A percentile compares a stretch with the other conserved stretches of the same genome.
Evolutionary conservation across 768 basidiomycete genomes (phyloP).

Genomic region (Suillus subalutaceus): DNA sequence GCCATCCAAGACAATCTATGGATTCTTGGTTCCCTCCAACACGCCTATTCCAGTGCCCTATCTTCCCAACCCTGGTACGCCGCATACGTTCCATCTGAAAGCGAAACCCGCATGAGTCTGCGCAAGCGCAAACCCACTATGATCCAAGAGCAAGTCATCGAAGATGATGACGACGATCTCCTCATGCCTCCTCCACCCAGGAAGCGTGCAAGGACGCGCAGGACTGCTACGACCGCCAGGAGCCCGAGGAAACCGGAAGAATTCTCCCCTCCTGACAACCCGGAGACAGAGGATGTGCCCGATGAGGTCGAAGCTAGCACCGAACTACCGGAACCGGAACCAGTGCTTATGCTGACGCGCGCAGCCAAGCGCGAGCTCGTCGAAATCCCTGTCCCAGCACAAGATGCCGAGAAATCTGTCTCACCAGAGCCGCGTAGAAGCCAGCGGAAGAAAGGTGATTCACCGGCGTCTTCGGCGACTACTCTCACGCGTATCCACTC

Average conservation of each 20-base stretch:
- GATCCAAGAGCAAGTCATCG: slow-evolving; percentile 16
- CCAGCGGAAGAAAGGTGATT: slow-evolving; percentile 32
- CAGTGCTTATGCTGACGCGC: slow-evolving; percentile 5
- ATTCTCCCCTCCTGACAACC: slow-evolving; percentile 9
- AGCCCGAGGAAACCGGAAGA: slow-evolving; percentile 13
- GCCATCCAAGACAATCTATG: slow-evolving; percentile 36
- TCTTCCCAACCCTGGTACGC: slow-evolving; percentile 32
- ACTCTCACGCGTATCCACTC: slow-evolving; percentile 33
- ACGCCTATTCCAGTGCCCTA: slow-evolving; percentile 30
- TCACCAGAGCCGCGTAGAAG: slow-evolving; percentile 28
- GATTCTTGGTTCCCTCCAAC: slow-evolving; percentile 35
- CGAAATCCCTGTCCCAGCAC: slow-evolving; percentile 18
- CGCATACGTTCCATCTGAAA: slow-evolving; percentile 32
- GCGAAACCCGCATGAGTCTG: slow-evolving; percentile 36
- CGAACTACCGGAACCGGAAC: slow-evolving; percentile 13
- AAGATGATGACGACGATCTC: slow-evolving; percentile 38
- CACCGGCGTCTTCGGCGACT: slow-evolving; percentile 32
- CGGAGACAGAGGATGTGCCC: slow-evolving; percentile 9
- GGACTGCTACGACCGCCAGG: slow-evolving; percentile 16
- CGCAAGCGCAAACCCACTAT: slow-evolving; percentile 34
- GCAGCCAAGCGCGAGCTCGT: slow-evolving; percentile 28
- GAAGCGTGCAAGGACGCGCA: slow-evolving; percentile 34
- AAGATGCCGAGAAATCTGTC: slow-evolving; percentile 17
- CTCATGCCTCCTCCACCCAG: slow-evolving; percentile 30
- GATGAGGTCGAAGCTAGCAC: slow-evolving; percentile 2